Evolutionary conservation across 1,139 yeast species (phyloP), one percentile per base, ranked within the genome.

Genomic region (Nakaseomyces nivariensis): DNA sequence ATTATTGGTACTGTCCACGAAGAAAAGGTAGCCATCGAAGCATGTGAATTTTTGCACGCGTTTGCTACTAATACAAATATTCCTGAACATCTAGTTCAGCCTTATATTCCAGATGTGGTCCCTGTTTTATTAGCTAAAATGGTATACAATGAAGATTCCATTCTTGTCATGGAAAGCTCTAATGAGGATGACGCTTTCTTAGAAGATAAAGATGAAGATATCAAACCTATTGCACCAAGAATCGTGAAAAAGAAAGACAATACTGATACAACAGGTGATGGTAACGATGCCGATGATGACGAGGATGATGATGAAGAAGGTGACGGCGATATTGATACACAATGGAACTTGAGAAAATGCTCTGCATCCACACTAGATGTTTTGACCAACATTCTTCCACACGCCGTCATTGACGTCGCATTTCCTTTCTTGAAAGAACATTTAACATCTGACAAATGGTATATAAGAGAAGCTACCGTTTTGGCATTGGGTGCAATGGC

Each of bases 401-500:
- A 74, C 7, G 80, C 78, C 52, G 92, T 88, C 3, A 72, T 90
- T 46, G 72, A 75, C 37, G 73, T 79, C 11, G 75, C 88, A 1
- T 73, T 90, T 55, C 97, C 98, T 3, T 71, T 83, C 24, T 72
- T 92, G 49, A 86, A 86, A 63, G 81, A 78, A 48, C 78, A 81
- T 51, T 79, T 92, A 49, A 76, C 77, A 5, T 77, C 88, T 1
- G 69, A 73, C 4, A 78, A 82, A 52, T 92, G 98, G 98, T 86
- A 86, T 40, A 79, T 85, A 11, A 77, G 97, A 54, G 98, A 92
- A 66, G 95, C 97, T 1, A 82, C 97, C 1, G 90, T 92, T 37
- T 74, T 92, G 49, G 97, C 97, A 1, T 78, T 92, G 64, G 98
- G 98, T 52, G 98, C 98, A 32, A 83, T 90, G 60, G 86, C 95